These are phyloP conservation scores for Sutorius australiensis DNA, from an alignment of 768 basidiomycete genomes.

Conservation along the genomic window DNA sequence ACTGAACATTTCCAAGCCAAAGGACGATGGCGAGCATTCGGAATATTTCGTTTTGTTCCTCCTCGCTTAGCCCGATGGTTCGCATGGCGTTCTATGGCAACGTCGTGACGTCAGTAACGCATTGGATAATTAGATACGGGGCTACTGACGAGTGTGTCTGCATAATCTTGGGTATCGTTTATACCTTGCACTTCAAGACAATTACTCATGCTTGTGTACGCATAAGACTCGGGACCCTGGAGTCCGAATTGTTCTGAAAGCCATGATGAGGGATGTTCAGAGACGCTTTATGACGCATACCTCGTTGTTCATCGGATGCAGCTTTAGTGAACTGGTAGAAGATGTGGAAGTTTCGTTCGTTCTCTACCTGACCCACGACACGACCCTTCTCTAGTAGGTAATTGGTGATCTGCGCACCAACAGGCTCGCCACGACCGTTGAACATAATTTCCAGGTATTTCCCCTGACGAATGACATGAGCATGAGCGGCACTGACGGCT, in stretches of 20 bases:
- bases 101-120: neutral
- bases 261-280: constrained; percentile 10
- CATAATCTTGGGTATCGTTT: constrained; percentile 83
- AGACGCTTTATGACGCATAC: constrained; percentile 38
- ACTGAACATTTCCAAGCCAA: constrained; percentile 97
- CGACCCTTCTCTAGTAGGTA: constrained; percentile 96
- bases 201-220: constrained; percentile 88
- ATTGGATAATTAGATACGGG: neutral
- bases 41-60: constrained; percentile 91
- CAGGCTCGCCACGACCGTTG: constrained; percentile 85
- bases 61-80: constrained; percentile 77
- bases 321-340: constrained; percentile 99
- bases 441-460: constrained; percentile 99
- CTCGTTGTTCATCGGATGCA: constrained; percentile 84
- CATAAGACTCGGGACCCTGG: constrained; percentile 93
- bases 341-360: constrained; percentile 97
- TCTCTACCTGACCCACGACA: constrained; percentile 93
- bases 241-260: constrained; percentile 84
- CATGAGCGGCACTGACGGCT: neutral
- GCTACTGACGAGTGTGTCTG: constrained; percentile 75
- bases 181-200: constrained; percentile 91
- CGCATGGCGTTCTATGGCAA: constrained; percentile 80
- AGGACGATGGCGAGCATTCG: constrained; percentile 88
- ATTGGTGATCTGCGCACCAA: constrained; percentile 98
- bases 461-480: constrained; percentile 51